Evolutionary conservation across 139 green algal genomes (phyloP), one percentile per base, ranked within the genome.

Genomic region (Ettlia oleoabundans): DNA sequence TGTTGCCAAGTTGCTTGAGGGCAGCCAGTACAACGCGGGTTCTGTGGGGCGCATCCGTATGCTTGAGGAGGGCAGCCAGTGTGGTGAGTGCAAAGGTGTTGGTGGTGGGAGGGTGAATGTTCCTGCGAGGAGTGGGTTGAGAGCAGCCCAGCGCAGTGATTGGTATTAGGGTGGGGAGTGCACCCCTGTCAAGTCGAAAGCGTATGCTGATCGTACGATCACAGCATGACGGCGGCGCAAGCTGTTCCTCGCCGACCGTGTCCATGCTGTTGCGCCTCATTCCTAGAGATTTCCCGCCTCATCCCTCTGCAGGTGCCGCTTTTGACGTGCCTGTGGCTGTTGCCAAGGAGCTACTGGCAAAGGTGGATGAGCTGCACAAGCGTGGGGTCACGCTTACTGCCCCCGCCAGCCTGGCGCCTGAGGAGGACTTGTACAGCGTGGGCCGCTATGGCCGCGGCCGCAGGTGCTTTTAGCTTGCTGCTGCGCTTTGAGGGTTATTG

Each of bases 241-340:
- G n/a, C n/a, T n/a, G n/a, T n/a, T n/a, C n/a, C n/a, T n/a, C n/a
- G n/a, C n/a, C n/a, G n/a, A n/a, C n/a, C n/a, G n/a, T n/a, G n/a
- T 6, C 42, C 42, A 8, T 41, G 28, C n/a, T 21, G 41, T 42
- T 18, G 24, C n/a, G 6, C 0, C 42, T 42, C 18, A 2, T 51
- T n/a, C 28, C 35, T 9, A n/a, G n/a, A n/a, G n/a, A n/a, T n/a
- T n/a, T n/a, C n/a, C n/a, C n/a, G n/a, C n/a, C n/a, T n/a, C n/a
- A n/a, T n/a, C n/a, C n/a, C 37, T 13, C 64, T 72, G 40, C 43
- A 88, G 68, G 94, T 22, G 92, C 88, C 0, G 92, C 95, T 2
- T 98, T 98, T 78, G 96, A 98, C 84, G 61, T 98, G 83, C 91
- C 93, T 4, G 51, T 86, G 10, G 82, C 74, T 7, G 42, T 88